Evolutionary conservation across 495 filamentous ascomycete genomes (phyloP), one percentile per base, ranked within the genome.

Genomic region (Thozetella sp.): DNA sequence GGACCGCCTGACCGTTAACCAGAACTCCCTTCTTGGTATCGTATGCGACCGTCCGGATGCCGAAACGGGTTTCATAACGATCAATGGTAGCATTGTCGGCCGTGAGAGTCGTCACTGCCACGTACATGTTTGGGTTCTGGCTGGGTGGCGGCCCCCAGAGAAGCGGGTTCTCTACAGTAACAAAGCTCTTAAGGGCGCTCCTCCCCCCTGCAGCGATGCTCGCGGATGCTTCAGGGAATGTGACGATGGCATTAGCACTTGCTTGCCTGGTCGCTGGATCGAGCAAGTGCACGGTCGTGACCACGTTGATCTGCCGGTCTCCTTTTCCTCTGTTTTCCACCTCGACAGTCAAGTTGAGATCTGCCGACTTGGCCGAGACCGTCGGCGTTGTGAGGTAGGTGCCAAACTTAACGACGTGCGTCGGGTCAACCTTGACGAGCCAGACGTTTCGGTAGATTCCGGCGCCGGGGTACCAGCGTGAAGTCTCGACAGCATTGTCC

Each of bases 371-470:
- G 4, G 70, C 58, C 17, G 76, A 76, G 11, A 81, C 71, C 4
- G 55, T 51, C 2, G 63, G 66, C 1, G 78, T 77, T 6, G 75
- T 78, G 53, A 82, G 72, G 55, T 73, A 74, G 0, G 79, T 80
- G 9, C 78, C 79, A 25, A 66, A 75, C 30, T 80, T 72, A 3
- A 55, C 68, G 2, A 83, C 73, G 60, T 83, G 79, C 1, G 67
- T 60, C 25, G 71, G 64, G 56, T 72, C 63, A 17, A 76, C 69
- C 53, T 76, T 80, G 46, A 71, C 65, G 11, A 83, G 71, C 80
- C 80, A 83, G 6, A 83, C 65, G 51, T 81, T 80, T 4, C 80
- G 72, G 61, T 83, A 83, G 20, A 83, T 71, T 22, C 79, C 80
- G 12, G 69, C 80, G 10, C 78, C 79, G 3, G 80, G 80, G 53